Conservation (phyloP, 1,139 yeast genomes). For the Lodderomyces margitis region DNA sequence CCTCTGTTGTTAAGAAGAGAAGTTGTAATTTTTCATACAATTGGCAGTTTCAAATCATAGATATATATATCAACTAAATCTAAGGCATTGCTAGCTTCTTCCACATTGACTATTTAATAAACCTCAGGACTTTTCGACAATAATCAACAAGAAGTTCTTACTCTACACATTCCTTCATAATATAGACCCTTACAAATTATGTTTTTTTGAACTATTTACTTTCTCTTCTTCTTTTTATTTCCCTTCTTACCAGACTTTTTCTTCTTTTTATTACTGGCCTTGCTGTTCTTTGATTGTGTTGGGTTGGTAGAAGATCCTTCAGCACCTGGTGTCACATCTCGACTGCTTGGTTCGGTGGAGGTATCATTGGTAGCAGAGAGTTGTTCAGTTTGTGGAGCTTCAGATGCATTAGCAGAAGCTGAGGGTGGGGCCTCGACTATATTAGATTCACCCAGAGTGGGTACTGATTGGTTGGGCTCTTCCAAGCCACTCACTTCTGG, state of each 20-base stretch:
- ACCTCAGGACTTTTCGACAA: too few relatives aligned
- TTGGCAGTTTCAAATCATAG: too few relatives aligned
- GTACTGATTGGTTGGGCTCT: too few relatives aligned
- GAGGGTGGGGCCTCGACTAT: neutral
- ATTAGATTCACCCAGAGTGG: neutral
- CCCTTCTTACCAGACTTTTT: slow-evolving; percentile 16
- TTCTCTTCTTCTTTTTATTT: slow-evolving; percentile 18
- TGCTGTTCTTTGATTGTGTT: neutral
- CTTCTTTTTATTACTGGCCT: slow-evolving; percentile 12
- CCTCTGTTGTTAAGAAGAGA: too few relatives aligned
- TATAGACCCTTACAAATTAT: too few relatives aligned
- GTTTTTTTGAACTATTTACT: slow-evolving; percentile 17
- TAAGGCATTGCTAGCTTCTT: too few relatives aligned
- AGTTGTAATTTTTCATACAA: too few relatives aligned
- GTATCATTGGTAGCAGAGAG: slow-evolving; percentile 4
- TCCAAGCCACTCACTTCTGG: too few relatives aligned
- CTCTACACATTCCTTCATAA: too few relatives aligned
- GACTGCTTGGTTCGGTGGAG: slow-evolving; percentile 6
- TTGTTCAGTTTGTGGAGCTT: slow-evolving; percentile 2
- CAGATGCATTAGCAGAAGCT: slow-evolving; percentile 1
- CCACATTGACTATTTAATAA: too few relatives aligned
- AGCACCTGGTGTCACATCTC: slow-evolving; percentile 7
- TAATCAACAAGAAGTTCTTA: too few relatives aligned
- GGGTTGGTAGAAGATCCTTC: neutral
- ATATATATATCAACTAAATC: too few relatives aligned